Base-by-base conservation (phyloP, 2,329 filamentous ascomycete genomes). In the Stenocarpella maydis region DNA sequence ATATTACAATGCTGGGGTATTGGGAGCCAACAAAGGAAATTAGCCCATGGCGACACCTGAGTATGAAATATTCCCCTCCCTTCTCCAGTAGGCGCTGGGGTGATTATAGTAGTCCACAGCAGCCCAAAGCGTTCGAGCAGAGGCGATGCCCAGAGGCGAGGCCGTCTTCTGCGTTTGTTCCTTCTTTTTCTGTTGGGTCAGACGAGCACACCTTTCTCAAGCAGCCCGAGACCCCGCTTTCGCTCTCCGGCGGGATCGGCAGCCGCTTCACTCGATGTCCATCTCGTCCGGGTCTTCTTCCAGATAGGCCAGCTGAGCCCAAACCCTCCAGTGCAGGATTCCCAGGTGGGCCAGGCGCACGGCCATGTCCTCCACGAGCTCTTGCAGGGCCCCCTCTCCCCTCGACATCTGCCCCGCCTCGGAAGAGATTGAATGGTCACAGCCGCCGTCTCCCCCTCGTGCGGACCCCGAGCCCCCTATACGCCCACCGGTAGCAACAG, bases 291-390 rank as follows among this genome's bases (percentile, higher is more conserved):
- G 70, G 34, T 83, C 84, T 31, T 79, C 79, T 31, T 79, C 79
- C 17, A 81, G 73, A 77, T 97, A 97, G 15, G 92, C 89, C 65
- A 97, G 83, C 2, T 88, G 88, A 1, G 88, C 87, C 94, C 95
- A 98, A 3, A 97, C 91, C 60, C 93, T 88, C 94, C 95, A 98
- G 80, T 98, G 94, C 28, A 98, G 82, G 7, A 96, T 86, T 17
- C 92, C 90, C 53, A 98, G 88, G 76, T 98, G 95, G 7, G 93
- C 91, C 63, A 97, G 85, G 54, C 93, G 89, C 53, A 90, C 91
- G 1, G 93, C 89, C 78, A 97, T 88, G 69, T 94, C 90, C 52
- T 86, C 84, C 45, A 92, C 76, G 43, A 63, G 58, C 43, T 63
- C 58, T n/a, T 63, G 58, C 28, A 63, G 28, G 41, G 85, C 84